A percentile compares a stretch with the other conserved stretches of the same genome.
Evolutionary conservation across 208 protist species (phyloP).

Genomic region (Crithidia fasciculata): DNA sequence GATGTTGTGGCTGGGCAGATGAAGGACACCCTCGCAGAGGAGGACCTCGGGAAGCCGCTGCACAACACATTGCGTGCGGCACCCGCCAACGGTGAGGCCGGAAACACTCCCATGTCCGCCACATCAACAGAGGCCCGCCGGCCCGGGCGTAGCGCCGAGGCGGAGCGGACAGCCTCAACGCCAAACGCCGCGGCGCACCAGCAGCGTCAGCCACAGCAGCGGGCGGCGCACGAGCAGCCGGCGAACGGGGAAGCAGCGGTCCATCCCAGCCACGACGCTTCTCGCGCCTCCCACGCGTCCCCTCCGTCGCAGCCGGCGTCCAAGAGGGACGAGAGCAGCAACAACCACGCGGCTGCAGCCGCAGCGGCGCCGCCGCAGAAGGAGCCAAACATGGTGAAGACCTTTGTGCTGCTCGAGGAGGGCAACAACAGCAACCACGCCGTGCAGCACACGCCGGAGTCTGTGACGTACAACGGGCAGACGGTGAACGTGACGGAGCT

Average conservation of each 20-base stretch:
- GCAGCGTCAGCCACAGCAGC: background rate
- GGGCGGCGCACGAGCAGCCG: background rate
- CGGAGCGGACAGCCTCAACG: background rate
- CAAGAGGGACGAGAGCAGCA: background rate
- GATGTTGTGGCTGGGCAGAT: conserved; percentile 57
- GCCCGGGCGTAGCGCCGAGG: background rate
- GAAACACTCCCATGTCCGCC: no score
- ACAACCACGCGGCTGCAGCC: conserved; percentile 7
- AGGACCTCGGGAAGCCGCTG: conserved; percentile 16
- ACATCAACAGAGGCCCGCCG: background rate
- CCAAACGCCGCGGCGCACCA: background rate
- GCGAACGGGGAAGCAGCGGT: background rate
- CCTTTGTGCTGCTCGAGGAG: conserved; percentile 72
- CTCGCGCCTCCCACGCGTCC: conserved; percentile 1
- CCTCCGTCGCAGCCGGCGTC: conserved; percentile 4
- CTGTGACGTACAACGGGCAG: conserved; percentile 42
- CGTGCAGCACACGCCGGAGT: conserved; percentile 36
- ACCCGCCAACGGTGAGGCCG: background rate
- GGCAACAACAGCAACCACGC: conserved; percentile 37
- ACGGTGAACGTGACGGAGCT: conserved; percentile 50
- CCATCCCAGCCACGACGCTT: conserved; percentile 1
- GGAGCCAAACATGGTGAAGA: conserved; percentile 56
- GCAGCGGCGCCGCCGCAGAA: background rate
- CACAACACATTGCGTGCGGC: background rate
- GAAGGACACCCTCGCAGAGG: conserved; percentile 48